Percentiles rank a stretch among this genome's conserved stretches.
Evolutionary conservation across 2,329 filamentous ascomycete genomes (phyloP).

Genomic region (Trichoderma polysporum): DNA sequence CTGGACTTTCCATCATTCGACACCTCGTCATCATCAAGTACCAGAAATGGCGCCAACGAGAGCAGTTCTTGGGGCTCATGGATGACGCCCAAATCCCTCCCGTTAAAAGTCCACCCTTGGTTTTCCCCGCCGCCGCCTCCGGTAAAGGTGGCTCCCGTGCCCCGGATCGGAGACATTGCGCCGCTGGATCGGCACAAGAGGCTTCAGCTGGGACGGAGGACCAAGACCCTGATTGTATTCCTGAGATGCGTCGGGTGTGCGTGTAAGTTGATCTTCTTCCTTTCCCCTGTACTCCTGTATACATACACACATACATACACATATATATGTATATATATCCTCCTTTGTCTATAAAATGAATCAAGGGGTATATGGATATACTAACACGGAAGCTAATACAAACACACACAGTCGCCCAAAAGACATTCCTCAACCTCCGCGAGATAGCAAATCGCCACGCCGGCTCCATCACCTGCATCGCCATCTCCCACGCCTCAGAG

Average conservation of each 20-base stretch:
- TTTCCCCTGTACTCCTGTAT: neutral
- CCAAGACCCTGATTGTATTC: slow-evolving; percentile 50
- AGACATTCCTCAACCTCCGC: slow-evolving; percentile 57
- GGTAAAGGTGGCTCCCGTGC: slow-evolving; percentile 46
- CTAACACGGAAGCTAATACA: too few relatives aligned
- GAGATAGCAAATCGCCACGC: slow-evolving; percentile 53
- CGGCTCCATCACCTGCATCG: slow-evolving; percentile 52
- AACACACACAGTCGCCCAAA: slow-evolving; percentile 48
- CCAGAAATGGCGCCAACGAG: neutral
- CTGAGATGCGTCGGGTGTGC: slow-evolving; percentile 56
- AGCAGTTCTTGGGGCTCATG: slow-evolving; percentile 42
- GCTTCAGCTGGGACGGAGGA: slow-evolving; percentile 45
- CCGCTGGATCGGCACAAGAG: slow-evolving; percentile 48
- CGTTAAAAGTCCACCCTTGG: slow-evolving; percentile 55
- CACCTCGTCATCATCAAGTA: slow-evolving; percentile 26
- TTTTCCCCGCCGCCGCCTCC: slow-evolving; percentile 51
- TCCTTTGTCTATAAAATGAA: too few relatives aligned
- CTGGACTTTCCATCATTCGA: slow-evolving; percentile 41
- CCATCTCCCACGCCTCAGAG: slow-evolving; percentile 58
- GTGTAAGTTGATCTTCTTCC: neutral
- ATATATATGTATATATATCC: neutral
- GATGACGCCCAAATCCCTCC: slow-evolving; percentile 48
- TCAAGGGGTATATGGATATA: neutral
- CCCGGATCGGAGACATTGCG: slow-evolving; percentile 48
- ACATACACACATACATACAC: neutral